These are phyloP conservation scores for Mycena maculata DNA, from an alignment of 768 basidiomycete genomes.

Conservation along the genomic window DNA sequence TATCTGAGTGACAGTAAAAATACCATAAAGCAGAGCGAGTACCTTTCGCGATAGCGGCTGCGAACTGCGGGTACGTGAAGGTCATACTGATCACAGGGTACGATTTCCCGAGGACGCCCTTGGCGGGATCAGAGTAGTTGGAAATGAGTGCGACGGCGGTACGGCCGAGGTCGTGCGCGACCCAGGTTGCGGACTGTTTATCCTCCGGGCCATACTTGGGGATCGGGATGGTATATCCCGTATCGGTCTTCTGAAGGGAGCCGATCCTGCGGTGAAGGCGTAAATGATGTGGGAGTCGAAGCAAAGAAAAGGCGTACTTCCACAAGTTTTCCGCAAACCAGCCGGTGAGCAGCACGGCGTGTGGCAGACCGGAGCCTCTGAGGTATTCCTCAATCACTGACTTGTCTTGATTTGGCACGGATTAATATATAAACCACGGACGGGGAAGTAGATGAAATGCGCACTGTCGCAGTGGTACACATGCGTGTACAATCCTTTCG, in stretches of 20 bases:
- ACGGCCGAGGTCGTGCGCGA: conserved; percentile 16
- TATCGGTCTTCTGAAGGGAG: conserved; percentile 1
- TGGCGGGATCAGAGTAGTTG: conserved; percentile 6
- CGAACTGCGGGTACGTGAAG: conserved; percentile 22
- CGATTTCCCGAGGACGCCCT: conserved; percentile 8
- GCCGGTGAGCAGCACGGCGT: conserved; percentile 6
- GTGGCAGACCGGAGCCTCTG: conserved; percentile 15
- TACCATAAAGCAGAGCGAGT: background rate
- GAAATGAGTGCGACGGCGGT: conserved; percentile 10
- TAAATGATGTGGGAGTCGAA: background rate
- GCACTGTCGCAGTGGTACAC: conserved; percentile 28
- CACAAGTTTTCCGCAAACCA: conserved; percentile 30
- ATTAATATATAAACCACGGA: background rate
- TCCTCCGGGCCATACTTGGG: conserved; percentile 5
- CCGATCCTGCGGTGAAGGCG: background rate
- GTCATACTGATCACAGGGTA: conserved; percentile 18
- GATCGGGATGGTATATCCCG: conserved; percentile 24
- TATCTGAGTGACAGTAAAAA: background rate
- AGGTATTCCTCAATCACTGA: conserved; percentile 19
- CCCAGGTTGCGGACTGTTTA: conserved; percentile 17
- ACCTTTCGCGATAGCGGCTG: conserved; percentile 13
- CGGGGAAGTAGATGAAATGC: background rate
- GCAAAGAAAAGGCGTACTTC: background rate
- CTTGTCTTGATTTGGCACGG: conserved; percentile 10
- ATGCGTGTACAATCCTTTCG: conserved; percentile 18